phyloP scores from a whole-genome alignment of 2,329 filamentous ascomycete genomes.

The Neocatenulostroma microsporum region DNA sequence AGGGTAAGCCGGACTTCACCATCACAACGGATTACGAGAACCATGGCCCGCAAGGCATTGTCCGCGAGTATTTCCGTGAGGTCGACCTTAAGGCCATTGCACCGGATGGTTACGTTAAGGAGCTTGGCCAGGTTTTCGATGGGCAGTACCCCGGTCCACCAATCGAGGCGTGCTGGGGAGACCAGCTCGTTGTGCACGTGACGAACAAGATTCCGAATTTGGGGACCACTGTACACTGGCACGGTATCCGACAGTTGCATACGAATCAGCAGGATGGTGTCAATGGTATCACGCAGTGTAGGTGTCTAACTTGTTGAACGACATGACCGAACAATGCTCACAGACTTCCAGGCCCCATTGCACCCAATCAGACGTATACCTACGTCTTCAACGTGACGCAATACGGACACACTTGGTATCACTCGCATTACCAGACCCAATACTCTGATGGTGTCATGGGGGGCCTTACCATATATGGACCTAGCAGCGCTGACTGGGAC shows the following conservation, averaged over 20 bases:
- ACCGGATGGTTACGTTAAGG: slow-evolving; percentile 22
- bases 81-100: slow-evolving; percentile 33
- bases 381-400: slow-evolving; percentile 31
- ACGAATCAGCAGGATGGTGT: slow-evolving; percentile 47
- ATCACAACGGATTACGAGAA: too few relatives aligned
- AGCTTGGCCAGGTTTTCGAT: slow-evolving; percentile 30
- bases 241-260: slow-evolving; percentile 44
- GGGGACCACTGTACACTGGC: slow-evolving; percentile 47
- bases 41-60: too few relatives aligned
- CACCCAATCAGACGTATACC: slow-evolving; percentile 44
- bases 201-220: slow-evolving; percentile 35
- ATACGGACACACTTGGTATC: slow-evolving; percentile 32
- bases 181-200: slow-evolving; percentile 17
- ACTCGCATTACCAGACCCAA: slow-evolving; percentile 35
- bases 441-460: slow-evolving; percentile 33
- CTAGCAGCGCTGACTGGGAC: slow-evolving; percentile 31
- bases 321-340: background rate
- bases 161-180: slow-evolving; percentile 34
- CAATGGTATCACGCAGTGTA: slow-evolving; percentile 50
- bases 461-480: slow-evolving; percentile 32
- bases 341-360: slow-evolving; percentile 45
- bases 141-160: slow-evolving; percentile 41
- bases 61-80: slow-evolving; percentile 41
- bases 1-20: too few relatives aligned
- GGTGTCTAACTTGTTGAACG: background rate